These are phyloP conservation scores for Rhexocercosporidium sp. DNA, from an alignment of 2,329 filamentous ascomycete species.

Conservation along the genomic window DNA sequence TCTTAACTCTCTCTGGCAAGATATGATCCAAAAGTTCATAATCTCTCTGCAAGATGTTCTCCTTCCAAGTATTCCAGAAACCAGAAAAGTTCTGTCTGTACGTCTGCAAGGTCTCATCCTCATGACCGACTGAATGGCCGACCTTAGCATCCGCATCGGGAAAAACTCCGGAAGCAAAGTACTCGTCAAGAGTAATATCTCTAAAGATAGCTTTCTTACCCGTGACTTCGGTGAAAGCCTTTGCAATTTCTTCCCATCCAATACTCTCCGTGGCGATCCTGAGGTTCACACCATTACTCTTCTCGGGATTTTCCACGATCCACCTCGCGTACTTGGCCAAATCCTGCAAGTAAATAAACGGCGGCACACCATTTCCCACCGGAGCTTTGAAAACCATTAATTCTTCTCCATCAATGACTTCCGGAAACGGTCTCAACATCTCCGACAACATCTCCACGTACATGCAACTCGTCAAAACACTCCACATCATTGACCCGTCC, in stretches of 20 bases:
- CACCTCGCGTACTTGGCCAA: conserved; percentile 37
- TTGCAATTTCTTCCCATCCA: conserved; percentile 27
- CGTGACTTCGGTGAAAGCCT: conserved; percentile 28
- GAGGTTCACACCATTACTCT: conserved; percentile 35
- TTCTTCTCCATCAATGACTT: conserved; percentile 19
- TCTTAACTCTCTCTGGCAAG: conserved; percentile 31
- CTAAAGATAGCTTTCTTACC: conserved; percentile 29
- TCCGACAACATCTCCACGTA: conserved; percentile 42
- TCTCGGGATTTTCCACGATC: conserved; percentile 36
- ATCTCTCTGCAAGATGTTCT: conserved; percentile 27
- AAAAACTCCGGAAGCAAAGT: conserved; percentile 25
- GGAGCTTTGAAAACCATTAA: conserved; percentile 28
- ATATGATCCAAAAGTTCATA: conserved; percentile 34
- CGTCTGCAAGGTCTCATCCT: conserved; percentile 29
- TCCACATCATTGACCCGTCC: conserved; percentile 30
- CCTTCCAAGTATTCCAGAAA: conserved; percentile 34
- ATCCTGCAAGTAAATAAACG: conserved; percentile 37
- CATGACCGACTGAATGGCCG: conserved; percentile 22
- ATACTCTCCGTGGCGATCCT: conserved; percentile 35
- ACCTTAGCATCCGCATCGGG: conserved; percentile 28
- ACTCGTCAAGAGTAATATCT: conserved; percentile 31
- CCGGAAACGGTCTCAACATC: conserved; percentile 25
- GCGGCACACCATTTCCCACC: conserved; percentile 25
- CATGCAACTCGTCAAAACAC: conserved; percentile 40
- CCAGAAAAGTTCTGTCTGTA: conserved; percentile 33